Conservation (phyloP, 768 basidiomycete genomes). For the Hygrophorus russula region DNA sequence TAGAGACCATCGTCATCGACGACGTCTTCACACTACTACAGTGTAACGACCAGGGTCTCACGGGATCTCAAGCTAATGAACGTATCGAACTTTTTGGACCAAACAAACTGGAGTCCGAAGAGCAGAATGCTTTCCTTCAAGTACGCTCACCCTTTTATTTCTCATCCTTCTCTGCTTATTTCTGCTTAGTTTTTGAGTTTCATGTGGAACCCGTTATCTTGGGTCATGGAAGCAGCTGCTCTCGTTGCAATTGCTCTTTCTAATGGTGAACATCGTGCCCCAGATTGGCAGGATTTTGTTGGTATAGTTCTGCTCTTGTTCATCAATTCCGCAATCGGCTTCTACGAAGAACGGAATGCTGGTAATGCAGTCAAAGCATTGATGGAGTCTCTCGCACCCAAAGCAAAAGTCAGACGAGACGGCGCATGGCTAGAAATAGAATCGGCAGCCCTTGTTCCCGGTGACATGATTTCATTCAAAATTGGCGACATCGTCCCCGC, state of each 20-base stretch:
- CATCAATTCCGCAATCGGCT: conserved; percentile 95
- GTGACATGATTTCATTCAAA: conserved; percentile 96
- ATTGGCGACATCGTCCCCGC: conserved; percentile 98
- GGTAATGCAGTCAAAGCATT: conserved; percentile 99
- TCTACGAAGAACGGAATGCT: conserved; percentile 95
- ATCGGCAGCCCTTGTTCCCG: conserved; percentile 81
- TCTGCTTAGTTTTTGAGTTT: conserved; percentile 69
- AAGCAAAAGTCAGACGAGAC: conserved; percentile 86
- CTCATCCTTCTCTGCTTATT: not conserved
- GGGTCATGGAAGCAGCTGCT: conserved; percentile 99
- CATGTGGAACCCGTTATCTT: conserved; percentile 99
- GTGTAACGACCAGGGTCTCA: conserved; percentile 75
- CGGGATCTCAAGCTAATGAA: conserved; percentile 59
- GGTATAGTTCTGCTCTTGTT: conserved; percentile 89
- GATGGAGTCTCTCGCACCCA: conserved; percentile 98
- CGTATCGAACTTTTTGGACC: conserved; percentile 92
- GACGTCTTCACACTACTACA: conserved; percentile 96
- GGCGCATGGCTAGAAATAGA: conserved; percentile 87
- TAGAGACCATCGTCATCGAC: conserved; percentile 93
- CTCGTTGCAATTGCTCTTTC: conserved; percentile 92
- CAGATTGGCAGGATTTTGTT: conserved; percentile 96
- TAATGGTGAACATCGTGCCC: conserved; percentile 77
- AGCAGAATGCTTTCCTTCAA: conserved; percentile 87
- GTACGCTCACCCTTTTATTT: conserved; percentile 22
- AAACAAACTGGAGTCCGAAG: conserved; percentile 87